Evolutionary conservation across 108 stramenopile genomes (phyloP), one percentile per base, ranked within the genome.

Genomic region (Fragilaria crotonensis): DNA sequence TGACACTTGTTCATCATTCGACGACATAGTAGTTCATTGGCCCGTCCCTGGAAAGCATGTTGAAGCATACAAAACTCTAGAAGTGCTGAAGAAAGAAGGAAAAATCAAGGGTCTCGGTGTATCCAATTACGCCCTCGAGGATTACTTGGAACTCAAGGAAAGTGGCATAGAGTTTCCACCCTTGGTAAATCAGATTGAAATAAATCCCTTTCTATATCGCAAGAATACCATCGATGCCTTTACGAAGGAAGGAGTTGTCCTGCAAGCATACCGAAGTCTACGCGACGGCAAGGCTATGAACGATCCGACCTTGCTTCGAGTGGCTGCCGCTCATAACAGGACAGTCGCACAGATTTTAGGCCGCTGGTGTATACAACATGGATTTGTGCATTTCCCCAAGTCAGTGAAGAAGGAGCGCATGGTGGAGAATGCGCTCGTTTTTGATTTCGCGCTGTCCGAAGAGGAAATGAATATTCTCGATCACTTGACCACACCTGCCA

Each of bases 301-400:
- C 5, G 60, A 95, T 74, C 77, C 83, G 22, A 72, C 64, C 5
- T 46, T 95, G 5, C 5, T 60, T 0, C 45, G 60, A 45, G 76
- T 96, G 45, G 95, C 87, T 7, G 59, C 54, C 23, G 53, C 60
- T 32, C 59, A 79, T 59, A 58, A 64, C 5, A 86, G 77, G 57
- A 66, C 84, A 0, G 60, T 79, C 0, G 97, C 93, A 0, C 94
- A 95, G 59, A 79, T 98, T 52, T 55, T 98, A 5, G 91, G 95
- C 17, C 84, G 94, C 11, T 98, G 95, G 95, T 91, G 90, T 59
- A 60, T 96, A 48, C 94, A 96, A 68, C 80, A 89, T 28, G 95
- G 94, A 21, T 86, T 87, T 55, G 67, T 86, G 2, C 89, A 93
- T 54, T 75, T 91, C 19, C 95, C 95, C 2, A 98, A 98, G 64